Base-by-base conservation (phyloP, 768 basidiomycete genomes). In the Hygrocybe coccinea region DNA sequence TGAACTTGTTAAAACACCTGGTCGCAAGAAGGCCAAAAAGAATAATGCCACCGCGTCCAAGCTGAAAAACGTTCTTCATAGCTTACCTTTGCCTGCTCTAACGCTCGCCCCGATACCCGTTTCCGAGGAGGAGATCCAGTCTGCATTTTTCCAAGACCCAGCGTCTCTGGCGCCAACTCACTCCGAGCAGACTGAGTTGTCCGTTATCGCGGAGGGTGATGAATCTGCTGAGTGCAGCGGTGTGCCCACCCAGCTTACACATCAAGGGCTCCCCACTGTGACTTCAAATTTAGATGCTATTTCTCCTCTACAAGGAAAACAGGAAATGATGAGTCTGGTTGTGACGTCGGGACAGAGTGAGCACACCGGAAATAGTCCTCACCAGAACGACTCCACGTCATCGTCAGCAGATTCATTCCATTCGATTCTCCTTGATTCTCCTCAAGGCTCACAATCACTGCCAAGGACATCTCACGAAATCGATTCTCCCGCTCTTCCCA, bases 1-100 rank as follows among this genome's bases (percentile, higher is more conserved):
- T 39, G 88, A 91, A 52, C 77, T 92, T 15, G 82, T 92, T 2
- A 92, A 92, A 71, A 92, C 91, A 1, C 90, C 90, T 12, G 84
- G 87, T 29, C 80, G 89, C 43, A 89, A 81, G 68, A 88, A 80
- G 70, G 71, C 73, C 3, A 80, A 76, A 60, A 80, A 78, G 60
- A 73, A 78, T 15, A 81, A 81, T 17, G 25, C 50, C 14, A 34
- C 29, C 8, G 45, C 74, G 5, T 79, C 78, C 8, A 83, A 79
- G 64, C 69, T 77, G 54, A 77, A 74, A 48, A 71, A 65, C 9
- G 62, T 74, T 9, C 76, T 77, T 12, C 64, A 79, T 6, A n/a
- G n/a, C n/a, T n/a, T n/a, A n/a, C n/a, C n/a, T n/a, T n/a, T n/a
- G n/a, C n/a, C n/a, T n/a, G n/a, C n/a, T n/a, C n/a, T n/a, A n/a